Evolutionary conservation across 1,139 yeast genomes (phyloP), one percentile per base, ranked within the genome.

Genomic region (Taphrina confusa): DNA sequence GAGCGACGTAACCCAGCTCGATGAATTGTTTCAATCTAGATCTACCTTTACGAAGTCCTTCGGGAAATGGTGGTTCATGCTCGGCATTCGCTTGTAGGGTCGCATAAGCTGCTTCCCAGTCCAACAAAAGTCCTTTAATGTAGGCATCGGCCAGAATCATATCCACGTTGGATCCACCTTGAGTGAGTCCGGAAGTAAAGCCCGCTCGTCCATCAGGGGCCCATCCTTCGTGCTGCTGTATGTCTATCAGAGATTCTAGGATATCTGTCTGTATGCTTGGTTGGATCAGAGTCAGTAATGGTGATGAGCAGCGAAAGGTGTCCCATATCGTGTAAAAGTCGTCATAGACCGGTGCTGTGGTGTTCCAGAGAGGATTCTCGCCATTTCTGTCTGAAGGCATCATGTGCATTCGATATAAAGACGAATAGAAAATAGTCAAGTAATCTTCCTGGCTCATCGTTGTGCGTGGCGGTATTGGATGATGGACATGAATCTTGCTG

Each of bases 291-390:
- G 44, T 44, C 27, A 54, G 28, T 6, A 54, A 20, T 16, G 58
- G 58, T 4, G 58, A 54, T 20, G 44, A 37, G 18, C 58, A 54
- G 4, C 58, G 50, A 20, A 54, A 54, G n/a, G 58, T 54, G 40
- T 54, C 58, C 58, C 58, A 54, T 16, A 54, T 54, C 9, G 58
- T 54, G 51, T 42, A 54, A 37, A 33, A 54, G 33, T 54, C 58
- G 25, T 54, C 58, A 27, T 54, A 54, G 1, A 44, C 58, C 4
- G 58, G 58, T 9, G 33, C 44, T 0, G 45, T 30, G 4, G 58
- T 20, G 33, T 33, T 31, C 58, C 51, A 54, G 3, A 30, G 5
- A n/a, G 58, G 58, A 33, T 54, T 54, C 44, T 54, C 58, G 22
- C 45, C 51, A 23, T 23, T 44, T 14, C 58, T 23, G 34, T 54